A percentile compares a stretch with the other conserved stretches of the same genome.
Evolutionary conservation across 2,329 filamentous ascomycete species (phyloP).

Genomic region (Fusarium lyarnte): DNA sequence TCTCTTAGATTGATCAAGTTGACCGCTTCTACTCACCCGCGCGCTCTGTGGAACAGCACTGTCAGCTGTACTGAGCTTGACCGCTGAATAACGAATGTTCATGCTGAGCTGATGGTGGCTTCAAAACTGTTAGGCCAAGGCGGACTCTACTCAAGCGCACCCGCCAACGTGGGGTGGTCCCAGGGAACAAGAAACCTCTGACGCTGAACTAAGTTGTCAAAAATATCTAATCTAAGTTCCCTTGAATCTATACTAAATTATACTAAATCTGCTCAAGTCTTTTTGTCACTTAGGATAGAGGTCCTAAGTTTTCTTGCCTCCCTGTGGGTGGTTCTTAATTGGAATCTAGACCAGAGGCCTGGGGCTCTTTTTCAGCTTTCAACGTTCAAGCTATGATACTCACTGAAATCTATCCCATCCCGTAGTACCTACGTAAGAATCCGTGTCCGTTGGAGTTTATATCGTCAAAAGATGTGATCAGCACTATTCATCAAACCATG

Average conservation of each 20-base stretch:
- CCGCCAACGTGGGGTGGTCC: constrained; percentile 22
- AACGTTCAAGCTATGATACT: not conserved
- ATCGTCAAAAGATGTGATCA: not conserved
- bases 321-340: not conserved
- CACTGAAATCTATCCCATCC: not conserved
- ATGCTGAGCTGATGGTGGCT: constrained; percentile 25
- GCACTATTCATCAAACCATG: not conserved
- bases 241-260: accelerated
- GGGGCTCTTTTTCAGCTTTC: constrained; percentile 11
- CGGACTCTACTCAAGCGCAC: constrained; percentile 20
- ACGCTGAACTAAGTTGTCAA: not conserved
- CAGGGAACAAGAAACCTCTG: not conserved
- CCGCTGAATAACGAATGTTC: constrained; percentile 16
- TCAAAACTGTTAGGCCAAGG: constrained; percentile 18
- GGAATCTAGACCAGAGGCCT: constrained; percentile 22
- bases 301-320: not conserved
- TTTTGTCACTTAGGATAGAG: accelerated
- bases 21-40: not conserved
- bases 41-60: not conserved
- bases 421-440: not conserved
- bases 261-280: accelerated
- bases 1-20: not conserved
- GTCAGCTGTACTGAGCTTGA: not conserved
- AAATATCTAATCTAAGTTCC: not conserved
- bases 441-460: constrained; percentile 15